phyloP scores from a whole-genome alignment of 768 basidiomycete species.

The Boletus edulis region DNA sequence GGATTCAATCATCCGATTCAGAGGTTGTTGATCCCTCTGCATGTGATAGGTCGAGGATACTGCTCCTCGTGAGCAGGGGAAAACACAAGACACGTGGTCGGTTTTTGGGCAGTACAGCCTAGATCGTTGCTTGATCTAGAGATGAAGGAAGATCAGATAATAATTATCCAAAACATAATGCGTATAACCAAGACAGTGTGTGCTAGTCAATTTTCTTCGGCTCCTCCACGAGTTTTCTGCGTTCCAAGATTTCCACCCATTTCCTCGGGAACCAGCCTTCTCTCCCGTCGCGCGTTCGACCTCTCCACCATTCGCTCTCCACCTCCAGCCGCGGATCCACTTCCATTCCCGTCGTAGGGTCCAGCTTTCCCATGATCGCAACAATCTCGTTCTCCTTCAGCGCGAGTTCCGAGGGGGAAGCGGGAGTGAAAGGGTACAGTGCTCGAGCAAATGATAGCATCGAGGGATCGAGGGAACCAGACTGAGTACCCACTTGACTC shows the following conservation, averaged over 20 bases:
- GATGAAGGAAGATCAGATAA: background rate
- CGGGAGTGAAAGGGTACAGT: constrained; percentile 71
- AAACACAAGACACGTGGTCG: too few species aligned
- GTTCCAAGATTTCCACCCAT: constrained; percentile 75
- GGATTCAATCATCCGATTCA: too few species aligned
- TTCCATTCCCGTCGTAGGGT: constrained; percentile 63
- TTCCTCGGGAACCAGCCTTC: constrained; percentile 95
- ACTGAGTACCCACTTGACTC: constrained; percentile 31
- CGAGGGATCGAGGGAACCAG: constrained; percentile 71
- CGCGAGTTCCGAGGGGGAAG: constrained; percentile 72
- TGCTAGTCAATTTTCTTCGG: constrained; percentile 41
- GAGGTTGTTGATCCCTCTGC: too few species aligned
- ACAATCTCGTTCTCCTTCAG: constrained; percentile 91
- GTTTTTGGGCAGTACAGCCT: too few species aligned
- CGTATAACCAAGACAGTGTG: background rate
- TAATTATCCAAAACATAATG: background rate
- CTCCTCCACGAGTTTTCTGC: constrained; percentile 36
- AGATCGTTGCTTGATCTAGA: too few species aligned
- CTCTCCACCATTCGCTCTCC: constrained; percentile 89
- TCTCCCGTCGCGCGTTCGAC: constrained; percentile 85
- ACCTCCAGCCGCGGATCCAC: constrained; percentile 63
- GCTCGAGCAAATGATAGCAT: constrained; percentile 83
- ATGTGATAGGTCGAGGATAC: too few species aligned
- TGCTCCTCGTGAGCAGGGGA: too few species aligned
- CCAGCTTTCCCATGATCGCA: constrained; percentile 81